phyloP scores from a whole-genome alignment of 192 early-diverging fungal species.

The Coemansia asiatica region DNA sequence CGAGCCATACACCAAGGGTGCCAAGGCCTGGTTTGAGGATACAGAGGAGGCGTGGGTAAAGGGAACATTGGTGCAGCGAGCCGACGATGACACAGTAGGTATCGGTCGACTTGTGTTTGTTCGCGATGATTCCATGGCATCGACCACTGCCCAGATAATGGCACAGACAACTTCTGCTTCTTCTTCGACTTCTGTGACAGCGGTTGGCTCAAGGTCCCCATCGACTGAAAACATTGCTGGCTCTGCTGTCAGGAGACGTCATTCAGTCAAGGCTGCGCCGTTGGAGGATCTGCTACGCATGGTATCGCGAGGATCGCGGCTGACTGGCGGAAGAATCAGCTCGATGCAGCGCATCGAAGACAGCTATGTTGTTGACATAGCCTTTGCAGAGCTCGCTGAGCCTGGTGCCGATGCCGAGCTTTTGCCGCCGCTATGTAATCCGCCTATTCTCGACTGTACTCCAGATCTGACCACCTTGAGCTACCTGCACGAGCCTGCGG shows the following conservation, averaged over 20 bases:
- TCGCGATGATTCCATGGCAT: conserved; percentile 31
- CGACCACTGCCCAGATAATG: conserved; percentile 38
- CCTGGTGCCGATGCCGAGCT: conserved; percentile 37
- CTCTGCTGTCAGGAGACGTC: neutral
- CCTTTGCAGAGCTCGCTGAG: conserved; percentile 48
- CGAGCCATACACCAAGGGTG: conserved; percentile 71
- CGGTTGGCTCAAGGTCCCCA: neutral
- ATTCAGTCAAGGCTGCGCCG: conserved; percentile 19
- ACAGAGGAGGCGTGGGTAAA: conserved; percentile 83
- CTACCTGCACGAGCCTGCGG: conserved; percentile 93
- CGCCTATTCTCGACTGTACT: conserved; percentile 81
- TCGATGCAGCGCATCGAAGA: conserved; percentile 26
- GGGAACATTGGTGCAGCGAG: conserved; percentile 56
- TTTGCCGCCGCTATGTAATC: conserved; percentile 91
- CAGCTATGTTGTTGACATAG: conserved; percentile 41
- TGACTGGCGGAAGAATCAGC: conserved; percentile 51
- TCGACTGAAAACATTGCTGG: neutral
- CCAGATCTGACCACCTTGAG: conserved; percentile 89
- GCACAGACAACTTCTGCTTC: conserved; percentile 46
- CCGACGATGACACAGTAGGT: conserved; percentile 37
- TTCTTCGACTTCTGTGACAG: neutral
- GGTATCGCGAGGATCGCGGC: conserved; percentile 44
- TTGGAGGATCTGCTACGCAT: conserved; percentile 41
- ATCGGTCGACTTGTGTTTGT: conserved; percentile 48
- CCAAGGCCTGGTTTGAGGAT: conserved; percentile 87